Base-by-base conservation (phyloP, 768 basidiomycete species). In the Macrolepiota fuliginosa region DNA sequence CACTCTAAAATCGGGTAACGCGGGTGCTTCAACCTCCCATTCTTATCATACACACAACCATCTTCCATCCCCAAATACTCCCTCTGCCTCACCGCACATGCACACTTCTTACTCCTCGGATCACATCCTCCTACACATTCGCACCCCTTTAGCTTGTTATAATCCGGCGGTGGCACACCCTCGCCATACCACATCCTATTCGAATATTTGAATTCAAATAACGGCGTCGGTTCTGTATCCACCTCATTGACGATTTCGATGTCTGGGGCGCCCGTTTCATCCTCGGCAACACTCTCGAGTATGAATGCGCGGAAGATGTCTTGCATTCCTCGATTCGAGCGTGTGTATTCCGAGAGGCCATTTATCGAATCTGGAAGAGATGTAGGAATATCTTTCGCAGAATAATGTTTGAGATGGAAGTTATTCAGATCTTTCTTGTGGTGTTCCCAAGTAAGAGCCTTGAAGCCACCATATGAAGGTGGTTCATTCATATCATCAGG, bases 191-290 rank as follows among this genome's bases (percentile, higher is more conserved):
- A 90, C 79, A 94, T 85, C 56, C 83, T 74, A 71, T 96, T 95
- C 11, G 90, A 87, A 70, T 96, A 96, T 63, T 88, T 79, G 67
- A 95, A 97, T 67, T 96, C 94, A 84, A 90, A 93, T 25, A 83
- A 83, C 0, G 94, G 94, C 22, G 87, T 83, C 10, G 84, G 78
- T 63, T 90, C 88, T 9, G 78, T 65, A 63, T 92, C 91, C 24
- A 92, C 76, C 0, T 81, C 72, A 67, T 95, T 94, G 54, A 84
- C 70, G 25, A 96, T 81, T 15, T 73, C 73, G 66, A 96, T 90
- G 4, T 74, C 74, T 0, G 91, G 92, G 1, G 90, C 88, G 49
- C 82, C 68, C 0, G 84, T 87, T 63, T 94, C 92, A 65, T 89
- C 87, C 4, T 78, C 74, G 22, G 78, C 78, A 0, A 89, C 89